These are phyloP conservation scores for Chenopodium suecicum DNA, from an alignment of 148 eudicot species.

Conservation along the genomic window DNA sequence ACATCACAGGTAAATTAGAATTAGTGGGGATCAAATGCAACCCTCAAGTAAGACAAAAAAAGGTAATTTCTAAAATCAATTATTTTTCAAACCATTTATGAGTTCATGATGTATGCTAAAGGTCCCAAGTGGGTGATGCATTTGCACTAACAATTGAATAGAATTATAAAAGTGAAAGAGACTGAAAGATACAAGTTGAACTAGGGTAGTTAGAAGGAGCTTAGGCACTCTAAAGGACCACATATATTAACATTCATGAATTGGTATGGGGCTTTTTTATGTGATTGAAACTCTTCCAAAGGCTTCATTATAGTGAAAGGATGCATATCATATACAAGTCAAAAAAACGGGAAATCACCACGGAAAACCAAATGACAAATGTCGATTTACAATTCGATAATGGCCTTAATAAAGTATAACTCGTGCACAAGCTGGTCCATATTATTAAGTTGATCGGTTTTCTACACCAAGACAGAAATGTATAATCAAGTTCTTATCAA, in stretches of 20 bases:
- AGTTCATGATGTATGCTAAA: constrained; percentile 29
- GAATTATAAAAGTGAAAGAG: constrained; percentile 17
- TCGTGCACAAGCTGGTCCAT: no score
- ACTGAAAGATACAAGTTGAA: constrained; percentile 25
- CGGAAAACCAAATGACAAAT: not conserved
- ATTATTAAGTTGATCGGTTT: not conserved
- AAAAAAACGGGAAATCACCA: not conserved
- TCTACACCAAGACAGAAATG: not conserved
- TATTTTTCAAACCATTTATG: constrained; percentile 24
- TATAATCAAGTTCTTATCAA: not conserved
- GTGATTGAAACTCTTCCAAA: constrained; percentile 2
- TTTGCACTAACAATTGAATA: constrained; percentile 15
- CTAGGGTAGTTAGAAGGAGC: not conserved
- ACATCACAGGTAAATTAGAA: constrained; percentile 8
- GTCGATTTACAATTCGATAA: not conserved
- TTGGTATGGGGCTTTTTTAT: not conserved
- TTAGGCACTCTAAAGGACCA: constrained; percentile 23
- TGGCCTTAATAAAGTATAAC: not conserved
- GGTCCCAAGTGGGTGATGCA: constrained; percentile 19
- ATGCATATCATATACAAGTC: not conserved
- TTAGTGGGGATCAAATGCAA: constrained; percentile 22
- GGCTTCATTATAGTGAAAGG: not conserved
- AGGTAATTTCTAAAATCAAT: constrained; percentile 1
- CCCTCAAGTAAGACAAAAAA: constrained; percentile 3
- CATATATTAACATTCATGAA: constrained; percentile 1